These are phyloP conservation scores for Vanderwaltozyma tropicalis DNA, from an alignment of 805 yeast species.

Conservation along the genomic window DNA sequence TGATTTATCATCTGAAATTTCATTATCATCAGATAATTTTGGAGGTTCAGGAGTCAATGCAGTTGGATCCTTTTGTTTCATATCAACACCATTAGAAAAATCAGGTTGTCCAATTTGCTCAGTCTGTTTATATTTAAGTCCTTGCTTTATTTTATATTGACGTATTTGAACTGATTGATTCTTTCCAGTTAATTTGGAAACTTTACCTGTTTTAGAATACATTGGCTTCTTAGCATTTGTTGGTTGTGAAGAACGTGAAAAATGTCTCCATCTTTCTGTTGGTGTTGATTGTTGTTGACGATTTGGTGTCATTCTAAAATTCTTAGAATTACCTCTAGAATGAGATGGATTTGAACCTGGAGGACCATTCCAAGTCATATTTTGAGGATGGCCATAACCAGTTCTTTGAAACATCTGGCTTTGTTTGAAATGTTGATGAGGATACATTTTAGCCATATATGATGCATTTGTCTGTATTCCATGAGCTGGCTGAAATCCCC, in stretches of 20 bases:
- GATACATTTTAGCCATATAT: constrained; percentile 1
- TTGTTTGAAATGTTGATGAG: not conserved
- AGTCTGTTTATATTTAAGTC: not conserved
- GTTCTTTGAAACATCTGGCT: not conserved
- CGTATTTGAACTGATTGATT: not conserved
- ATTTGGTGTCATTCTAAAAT: constrained; percentile 7
- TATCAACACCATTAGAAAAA: no score
- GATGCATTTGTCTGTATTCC: constrained; percentile 15
- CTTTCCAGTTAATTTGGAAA: not conserved
- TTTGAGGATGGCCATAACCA: not conserved
- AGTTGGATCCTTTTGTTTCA: no score
- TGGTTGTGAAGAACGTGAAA: not conserved
- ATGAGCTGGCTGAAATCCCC: constrained; percentile 14
- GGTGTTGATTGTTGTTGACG: constrained; percentile 9
- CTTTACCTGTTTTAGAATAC: constrained; percentile 1
- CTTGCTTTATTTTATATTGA: not conserved
- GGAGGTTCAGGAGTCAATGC: not conserved
- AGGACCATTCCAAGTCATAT: constrained; percentile 3
- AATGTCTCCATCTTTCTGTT: constrained; percentile 2
- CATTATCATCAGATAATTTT: not conserved
- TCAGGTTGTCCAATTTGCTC: not conserved
- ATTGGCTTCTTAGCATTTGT: not conserved
- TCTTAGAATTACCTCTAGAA: constrained; percentile 7
- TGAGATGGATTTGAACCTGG: constrained; percentile 8
- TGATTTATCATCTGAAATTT: not conserved